phyloP scores from a whole-genome alignment of 2,329 filamentous ascomycete genomes.

The Penicillium sp. region DNA sequence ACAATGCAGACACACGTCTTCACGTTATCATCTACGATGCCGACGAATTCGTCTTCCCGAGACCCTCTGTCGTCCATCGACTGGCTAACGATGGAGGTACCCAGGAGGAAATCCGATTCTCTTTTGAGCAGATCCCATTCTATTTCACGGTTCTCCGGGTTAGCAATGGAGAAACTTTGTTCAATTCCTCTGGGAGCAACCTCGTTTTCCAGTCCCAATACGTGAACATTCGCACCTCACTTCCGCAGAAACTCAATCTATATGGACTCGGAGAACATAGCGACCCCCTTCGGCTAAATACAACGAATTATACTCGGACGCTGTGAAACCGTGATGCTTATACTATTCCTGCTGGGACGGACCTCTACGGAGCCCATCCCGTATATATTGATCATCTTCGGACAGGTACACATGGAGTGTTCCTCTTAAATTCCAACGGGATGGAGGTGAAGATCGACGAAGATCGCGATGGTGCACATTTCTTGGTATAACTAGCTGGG shows the following conservation, averaged over 20 bases:
- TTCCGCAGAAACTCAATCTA: slow-evolving; percentile 71
- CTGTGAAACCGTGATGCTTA: slow-evolving; percentile 73
- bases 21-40: slow-evolving; percentile 77
- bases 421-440: slow-evolving; percentile 73
- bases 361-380: slow-evolving; percentile 75
- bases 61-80: slow-evolving; percentile 51
- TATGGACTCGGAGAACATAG: slow-evolving; percentile 82
- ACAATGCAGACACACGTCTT: slow-evolving; percentile 63
- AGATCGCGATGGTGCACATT: slow-evolving; percentile 63
- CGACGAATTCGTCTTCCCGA: slow-evolving; percentile 67
- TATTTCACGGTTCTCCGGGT: slow-evolving; percentile 63
- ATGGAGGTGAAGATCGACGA: slow-evolving; percentile 79
- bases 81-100: slow-evolving; percentile 50
- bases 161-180: slow-evolving; percentile 52
- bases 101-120: slow-evolving; percentile 49
- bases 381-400: slow-evolving; percentile 73
- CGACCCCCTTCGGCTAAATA: slow-evolving; percentile 71
- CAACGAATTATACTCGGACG: slow-evolving; percentile 71
- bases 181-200: slow-evolving; percentile 69
- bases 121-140: slow-evolving; percentile 63
- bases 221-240: slow-evolving; percentile 70
- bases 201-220: slow-evolving; percentile 82
- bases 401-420: slow-evolving; percentile 65
- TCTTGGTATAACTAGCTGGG: slow-evolving; percentile 79
- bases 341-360: slow-evolving; percentile 62